A percentile compares a stretch with the other conserved stretches of the same genome.
These are phyloP conservation scores for Zygoascus tannicola DNA, from an alignment of 805 yeast genomes.

Conservation along the genomic window DNA sequence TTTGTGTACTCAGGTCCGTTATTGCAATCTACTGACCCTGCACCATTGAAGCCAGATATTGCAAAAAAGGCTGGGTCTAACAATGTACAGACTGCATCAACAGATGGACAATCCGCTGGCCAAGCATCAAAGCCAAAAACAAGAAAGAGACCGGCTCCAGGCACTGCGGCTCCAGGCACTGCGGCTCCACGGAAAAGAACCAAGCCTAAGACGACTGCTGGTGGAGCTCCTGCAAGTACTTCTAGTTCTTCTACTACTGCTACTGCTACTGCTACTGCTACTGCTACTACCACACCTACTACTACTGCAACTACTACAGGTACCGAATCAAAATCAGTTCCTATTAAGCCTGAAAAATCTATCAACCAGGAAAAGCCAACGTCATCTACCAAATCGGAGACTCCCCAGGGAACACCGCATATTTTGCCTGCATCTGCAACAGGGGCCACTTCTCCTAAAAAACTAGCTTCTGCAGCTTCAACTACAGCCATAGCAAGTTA, in stretches of 20 bases:
- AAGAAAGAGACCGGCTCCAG: not conserved
- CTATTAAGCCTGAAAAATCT: too few species aligned
- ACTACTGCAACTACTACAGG: not conserved
- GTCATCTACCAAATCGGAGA: too few species aligned
- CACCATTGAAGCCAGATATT: conserved; percentile 39
- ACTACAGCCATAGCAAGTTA: too few species aligned
- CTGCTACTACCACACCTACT: not conserved
- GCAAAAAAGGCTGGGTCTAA: conserved; percentile 23
- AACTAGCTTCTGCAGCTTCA: too few species aligned
- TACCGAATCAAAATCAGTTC: too few species aligned
- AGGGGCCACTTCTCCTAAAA: too few species aligned
- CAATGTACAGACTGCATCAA: conserved; percentile 5
- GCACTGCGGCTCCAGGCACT: not conserved
- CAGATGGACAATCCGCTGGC: conserved; percentile 3
- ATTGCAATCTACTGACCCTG: conserved; percentile 25
- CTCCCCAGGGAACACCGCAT: too few species aligned
- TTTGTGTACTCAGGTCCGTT: conserved; percentile 92
- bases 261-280: not conserved
- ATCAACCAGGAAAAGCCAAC: too few species aligned
- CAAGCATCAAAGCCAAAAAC: conserved; percentile 6
- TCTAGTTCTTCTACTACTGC: conserved; percentile 1
- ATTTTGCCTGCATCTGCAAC: too few species aligned
- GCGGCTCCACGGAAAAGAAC: conserved; percentile 6
- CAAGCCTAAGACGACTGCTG: not conserved
- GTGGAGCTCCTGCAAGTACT: not conserved